Base-by-base conservation (phyloP, 768 basidiomycete genomes). In the Agaricus subrufescens region DNA sequence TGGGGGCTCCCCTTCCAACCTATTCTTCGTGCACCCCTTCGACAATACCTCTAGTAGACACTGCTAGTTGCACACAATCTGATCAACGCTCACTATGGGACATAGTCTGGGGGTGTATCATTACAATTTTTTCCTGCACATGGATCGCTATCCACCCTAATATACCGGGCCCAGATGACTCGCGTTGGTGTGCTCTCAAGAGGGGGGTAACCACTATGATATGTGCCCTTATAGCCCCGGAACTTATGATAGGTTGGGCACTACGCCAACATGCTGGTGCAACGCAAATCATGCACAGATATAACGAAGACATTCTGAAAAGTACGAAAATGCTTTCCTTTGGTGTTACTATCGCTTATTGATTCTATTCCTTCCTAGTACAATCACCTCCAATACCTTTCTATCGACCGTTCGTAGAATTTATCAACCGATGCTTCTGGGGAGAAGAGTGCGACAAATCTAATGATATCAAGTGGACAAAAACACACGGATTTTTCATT, bases 401-500 rank as follows among this genome's bases (percentile, higher is more conserved):
- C 9, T 15, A n/a, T 23, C 12, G 31, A 30, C 47, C 14, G n/a
- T 14, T n/a, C 7, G 2, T 31, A 27, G 34, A 48, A 9, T 14
- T 19, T 37, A 30, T 34, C 30, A 48, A 30, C 15, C 15, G 12
- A 30, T 48, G 47, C 30, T 48, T 48, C 19, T n/a, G 23, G 19
- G 19, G 19, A 15, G 47, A 34, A 30, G 47, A 48, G 19, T 5
- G n/a, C n/a, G 23, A 34, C 4, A 19, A 27, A 12, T 2, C 37
- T 11, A 6, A 11, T 23, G 37, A 26, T 25, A 23, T n/a, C 14
- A 49, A 34, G n/a, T 60, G 60, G 60, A 60, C 60, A 12, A 42
- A 61, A 51, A 59, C 58, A n/a, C 58, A 61, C 34, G 60, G 57
- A 11, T 59, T 58, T 38, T 56, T 58, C 46, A 19, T 58, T 11